Evolutionary conservation across 2,329 filamentous ascomycete species (phyloP), one percentile per base, ranked within the genome.

Genomic region (Curvularia sp.): DNA sequence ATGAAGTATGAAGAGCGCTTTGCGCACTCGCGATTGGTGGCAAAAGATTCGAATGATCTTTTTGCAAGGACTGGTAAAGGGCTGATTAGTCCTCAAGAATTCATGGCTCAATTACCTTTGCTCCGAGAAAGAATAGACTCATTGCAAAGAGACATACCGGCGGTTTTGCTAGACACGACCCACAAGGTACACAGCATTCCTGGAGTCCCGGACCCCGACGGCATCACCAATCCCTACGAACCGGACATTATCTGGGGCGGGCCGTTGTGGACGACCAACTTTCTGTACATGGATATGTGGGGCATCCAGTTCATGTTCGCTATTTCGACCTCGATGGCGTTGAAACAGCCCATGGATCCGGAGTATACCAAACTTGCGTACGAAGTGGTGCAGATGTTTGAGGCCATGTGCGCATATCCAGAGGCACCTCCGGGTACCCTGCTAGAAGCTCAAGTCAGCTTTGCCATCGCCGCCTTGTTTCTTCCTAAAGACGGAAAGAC

Each of bases 301-400:
- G 89, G 89, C 7, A 86, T 93, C 23, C 84, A 89, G 47, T 82
- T 95, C 57, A 92, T 97, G 89, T 92, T 92, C 77, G 87, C 87
- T 64, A 88, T 89, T 66, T 91, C 95, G 68, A 85, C 88, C 1
- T 84, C 87, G 3, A 80, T 85, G 49, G 81, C 84, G 1, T 77
- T 86, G 49, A 81, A 83, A 38, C 79, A 84, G 78, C 68, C 80
- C 1, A 77, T 81, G 3, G 71, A 80, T 12, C 74, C 82, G 12
- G 86, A 90, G 51, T 70, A 94, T 53, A 80, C 81, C 3, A 74
- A 81, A 1, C 82, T 90, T 56, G 89, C 92, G 1, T 85, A 89
- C 64, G 83, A 85, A 52, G 88, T 89, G 41, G 93, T 90, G 71
- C 89, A 91, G 68, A 83, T 94, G 57, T 93, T 93, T 57, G 92